These are phyloP conservation scores for Aristolochia contorta DNA, from an alignment of 164 flowering plant genomes.

Conservation along the genomic window DNA sequence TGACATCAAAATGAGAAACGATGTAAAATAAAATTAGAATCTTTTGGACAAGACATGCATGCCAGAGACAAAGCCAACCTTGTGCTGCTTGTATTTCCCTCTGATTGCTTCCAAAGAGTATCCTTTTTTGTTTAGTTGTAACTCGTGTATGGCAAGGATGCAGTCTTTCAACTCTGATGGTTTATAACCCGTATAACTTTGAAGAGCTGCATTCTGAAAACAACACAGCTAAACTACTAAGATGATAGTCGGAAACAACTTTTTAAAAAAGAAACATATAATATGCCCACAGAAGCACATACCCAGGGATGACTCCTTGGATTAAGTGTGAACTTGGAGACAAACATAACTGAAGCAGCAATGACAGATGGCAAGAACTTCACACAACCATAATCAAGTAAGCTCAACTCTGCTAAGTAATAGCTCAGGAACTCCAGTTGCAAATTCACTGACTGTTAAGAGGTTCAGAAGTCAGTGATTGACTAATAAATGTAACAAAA, in stretches of 20 bases:
- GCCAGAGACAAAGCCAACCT: conserved; percentile 23
- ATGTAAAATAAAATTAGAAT: not conserved
- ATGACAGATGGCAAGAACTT: conserved; percentile 65
- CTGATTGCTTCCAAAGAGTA: conserved; percentile 31
- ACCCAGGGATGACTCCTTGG: conserved; percentile 70
- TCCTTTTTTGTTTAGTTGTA: conserved; percentile 38
- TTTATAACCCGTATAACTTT: conserved; percentile 36
- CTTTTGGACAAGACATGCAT: too few relatives aligned
- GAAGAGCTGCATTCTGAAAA: conserved; percentile 34
- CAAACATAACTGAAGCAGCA: conserved; percentile 67
- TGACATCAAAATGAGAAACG: not conserved
- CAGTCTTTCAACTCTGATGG: conserved; percentile 58
- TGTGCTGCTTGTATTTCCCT: conserved; percentile 55
- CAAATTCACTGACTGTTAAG: conserved; percentile 41
- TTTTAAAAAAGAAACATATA: not conserved
- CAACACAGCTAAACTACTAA: not conserved
- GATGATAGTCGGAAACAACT: not conserved
- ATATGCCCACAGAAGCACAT: conserved; percentile 3
- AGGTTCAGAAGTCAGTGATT: not conserved
- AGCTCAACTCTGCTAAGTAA: conserved; percentile 74
- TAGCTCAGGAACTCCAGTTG: conserved; percentile 61
- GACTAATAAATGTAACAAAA: not conserved
- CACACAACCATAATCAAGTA: conserved; percentile 57
- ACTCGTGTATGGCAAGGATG: conserved; percentile 42
- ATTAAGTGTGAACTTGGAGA: conserved; percentile 42